Evolutionary conservation across 179 eudicot genomes (phyloP).

Genomic region (Heliamphora pulchella): DNA sequence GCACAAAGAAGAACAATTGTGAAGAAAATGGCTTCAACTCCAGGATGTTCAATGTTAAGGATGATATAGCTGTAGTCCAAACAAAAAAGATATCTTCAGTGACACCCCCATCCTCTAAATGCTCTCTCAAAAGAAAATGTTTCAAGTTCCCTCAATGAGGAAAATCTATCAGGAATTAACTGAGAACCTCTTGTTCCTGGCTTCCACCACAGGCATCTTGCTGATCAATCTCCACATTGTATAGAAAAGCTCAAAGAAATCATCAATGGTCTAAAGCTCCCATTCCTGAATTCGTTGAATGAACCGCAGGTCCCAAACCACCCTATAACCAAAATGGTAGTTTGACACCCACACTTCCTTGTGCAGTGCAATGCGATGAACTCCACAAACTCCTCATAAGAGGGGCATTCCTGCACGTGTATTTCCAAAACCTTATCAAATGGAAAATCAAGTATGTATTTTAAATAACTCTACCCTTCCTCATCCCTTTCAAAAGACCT

Average conservation of each 20-base stretch:
- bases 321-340: background rate
- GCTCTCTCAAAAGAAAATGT: background rate
- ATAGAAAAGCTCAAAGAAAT: background rate
- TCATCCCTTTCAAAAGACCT: background rate
- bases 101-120: too few relatives aligned
- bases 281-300: background rate
- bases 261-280: background rate
- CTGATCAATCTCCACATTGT: background rate
- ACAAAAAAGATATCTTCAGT: background rate
- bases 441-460: too few relatives aligned
- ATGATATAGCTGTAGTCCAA: background rate
- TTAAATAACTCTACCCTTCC: background rate
- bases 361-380: background rate
- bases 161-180: background rate
- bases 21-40: background rate
- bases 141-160: background rate
- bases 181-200: background rate
- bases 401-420: background rate
- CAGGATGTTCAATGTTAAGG: background rate
- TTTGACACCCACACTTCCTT: background rate
- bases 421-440: background rate
- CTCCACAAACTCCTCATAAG: conserved; percentile 5
- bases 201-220: background rate
- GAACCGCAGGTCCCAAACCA: too few relatives aligned
- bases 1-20: background rate